Evolutionary conservation across 2,329 filamentous ascomycete genomes (phyloP).

Genomic region (Ophiocordyceps australis): DNA sequence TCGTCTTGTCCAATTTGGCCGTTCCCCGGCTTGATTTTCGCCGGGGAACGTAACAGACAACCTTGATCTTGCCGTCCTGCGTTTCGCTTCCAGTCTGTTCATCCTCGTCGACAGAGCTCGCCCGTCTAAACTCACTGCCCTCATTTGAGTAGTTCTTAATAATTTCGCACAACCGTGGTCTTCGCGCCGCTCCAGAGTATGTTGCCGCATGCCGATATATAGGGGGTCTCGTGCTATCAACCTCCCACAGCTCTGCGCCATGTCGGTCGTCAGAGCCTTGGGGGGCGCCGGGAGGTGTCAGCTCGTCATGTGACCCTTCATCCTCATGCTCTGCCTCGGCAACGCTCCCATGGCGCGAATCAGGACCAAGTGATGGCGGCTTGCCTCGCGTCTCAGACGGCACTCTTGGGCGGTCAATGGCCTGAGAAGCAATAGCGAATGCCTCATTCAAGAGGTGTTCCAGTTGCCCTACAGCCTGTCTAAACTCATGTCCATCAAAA

Average conservation of each 20-base stretch:
- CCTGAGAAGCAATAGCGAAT: conserved; percentile 21
- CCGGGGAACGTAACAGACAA: conserved; percentile 2
- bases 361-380: conserved; percentile 3
- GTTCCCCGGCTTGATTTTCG: conserved; percentile 5
- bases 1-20: too few relatives aligned
- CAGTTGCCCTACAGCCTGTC: conserved; percentile 19
- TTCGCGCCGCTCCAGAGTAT: conserved; percentile 5
- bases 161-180: conserved; percentile 9
- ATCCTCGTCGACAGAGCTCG: conserved; percentile 1
- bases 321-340: neutral
- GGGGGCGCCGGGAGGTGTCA: conserved; percentile 2
- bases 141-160: conserved; percentile 9
- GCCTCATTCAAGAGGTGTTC: conserved; percentile 28
- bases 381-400: conserved; percentile 3
- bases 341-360: conserved; percentile 3
- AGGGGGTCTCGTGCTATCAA: conserved; percentile 2
- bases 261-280: conserved; percentile 3
- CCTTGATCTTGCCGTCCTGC: neutral
- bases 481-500: conserved; percentile 12
- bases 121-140: conserved; percentile 1
- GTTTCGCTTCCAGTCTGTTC: neutral
- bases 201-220: conserved; percentile 9
- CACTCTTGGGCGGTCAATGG: conserved; percentile 13
- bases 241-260: conserved; percentile 1
- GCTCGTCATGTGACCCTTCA: neutral